Evolutionary conservation across 441 rosid species (phyloP).

Genomic region (Euphorbia celastroides): DNA sequence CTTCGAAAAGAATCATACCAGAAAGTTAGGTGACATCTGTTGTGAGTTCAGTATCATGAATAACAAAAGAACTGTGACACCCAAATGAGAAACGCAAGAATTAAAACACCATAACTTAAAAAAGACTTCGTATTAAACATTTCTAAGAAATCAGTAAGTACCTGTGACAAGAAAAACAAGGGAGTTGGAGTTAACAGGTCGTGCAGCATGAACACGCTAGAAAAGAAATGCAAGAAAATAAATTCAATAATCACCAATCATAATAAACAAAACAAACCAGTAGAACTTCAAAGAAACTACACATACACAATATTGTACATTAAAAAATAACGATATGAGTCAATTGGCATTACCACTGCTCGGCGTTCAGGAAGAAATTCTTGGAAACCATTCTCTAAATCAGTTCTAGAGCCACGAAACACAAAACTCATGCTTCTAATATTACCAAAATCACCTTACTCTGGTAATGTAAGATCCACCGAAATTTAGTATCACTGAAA

Average conservation of each 20-base stretch:
- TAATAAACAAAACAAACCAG: neutral
- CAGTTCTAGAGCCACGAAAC: constrained; percentile 72
- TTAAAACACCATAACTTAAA: constrained; percentile 1
- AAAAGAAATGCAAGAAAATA: neutral
- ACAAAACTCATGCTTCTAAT: constrained; percentile 60
- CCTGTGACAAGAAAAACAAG: constrained; percentile 89
- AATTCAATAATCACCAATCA: neutral
- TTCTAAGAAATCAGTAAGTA: constrained; percentile 9
- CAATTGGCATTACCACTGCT: constrained; percentile 36
- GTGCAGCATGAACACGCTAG: constrained; percentile 78
- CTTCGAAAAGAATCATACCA: constrained; percentile 34
- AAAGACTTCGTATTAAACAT: neutral
- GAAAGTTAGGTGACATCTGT: constrained; percentile 86
- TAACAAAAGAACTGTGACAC: constrained; percentile 56
- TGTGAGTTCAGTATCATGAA: constrained; percentile 88
- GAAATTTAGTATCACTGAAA: neutral
- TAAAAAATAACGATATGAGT: neutral
- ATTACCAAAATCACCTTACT: constrained; percentile 4
- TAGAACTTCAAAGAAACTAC: neutral
- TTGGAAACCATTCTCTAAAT: constrained; percentile 66
- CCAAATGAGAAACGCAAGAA: neutral
- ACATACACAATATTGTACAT: neutral
- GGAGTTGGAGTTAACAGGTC: constrained; percentile 77
- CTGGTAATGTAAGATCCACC: neutral
- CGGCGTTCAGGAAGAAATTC: constrained; percentile 68